A percentile compares a stretch with the other conserved stretches of the same genome.
phyloP scores from a whole-genome alignment of 768 basidiomycete species.

The Tulasnella sp. region DNA sequence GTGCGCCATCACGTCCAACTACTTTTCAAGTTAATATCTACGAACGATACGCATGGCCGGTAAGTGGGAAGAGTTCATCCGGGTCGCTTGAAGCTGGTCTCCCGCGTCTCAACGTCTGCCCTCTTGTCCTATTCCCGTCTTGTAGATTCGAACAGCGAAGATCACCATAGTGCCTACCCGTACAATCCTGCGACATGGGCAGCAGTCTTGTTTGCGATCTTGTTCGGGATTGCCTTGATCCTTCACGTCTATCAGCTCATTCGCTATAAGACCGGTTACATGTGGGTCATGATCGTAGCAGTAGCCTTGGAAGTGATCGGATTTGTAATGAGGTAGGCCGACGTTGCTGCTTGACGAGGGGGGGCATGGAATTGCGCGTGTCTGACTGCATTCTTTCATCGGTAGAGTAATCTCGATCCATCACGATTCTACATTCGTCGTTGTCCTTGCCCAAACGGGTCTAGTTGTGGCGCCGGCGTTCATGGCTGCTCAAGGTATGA shows the following conservation, averaged over 20 bases:
- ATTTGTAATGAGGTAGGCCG: neutral
- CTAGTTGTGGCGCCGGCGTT: slow-evolving; percentile 15
- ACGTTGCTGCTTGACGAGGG: neutral
- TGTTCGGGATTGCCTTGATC: neutral
- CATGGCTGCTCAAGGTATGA: slow-evolving; percentile 9
- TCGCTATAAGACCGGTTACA: neutral
- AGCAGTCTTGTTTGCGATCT: neutral
- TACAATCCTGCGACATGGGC: neutral
- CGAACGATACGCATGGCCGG: neutral
- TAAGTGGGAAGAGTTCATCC: neutral
- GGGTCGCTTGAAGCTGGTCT: neutral
- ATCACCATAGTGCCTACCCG: neutral
- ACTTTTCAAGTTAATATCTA: neutral
- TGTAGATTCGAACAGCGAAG: neutral
- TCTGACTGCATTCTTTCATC: neutral
- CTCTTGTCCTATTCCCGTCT: neutral
- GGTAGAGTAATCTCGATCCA: neutral
- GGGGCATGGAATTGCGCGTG: neutral
- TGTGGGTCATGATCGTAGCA: neutral
- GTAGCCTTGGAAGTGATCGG: neutral
- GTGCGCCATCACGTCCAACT: neutral
- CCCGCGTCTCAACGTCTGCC: neutral
- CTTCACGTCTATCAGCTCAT: neutral
- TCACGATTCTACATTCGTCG: neutral
- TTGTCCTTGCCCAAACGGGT: neutral